A percentile compares a stretch with the other conserved stretches of the same genome.
Evolutionary conservation across 371 early-diverging fungal species (phyloP).

Genomic region (Mortierella sp.): DNA sequence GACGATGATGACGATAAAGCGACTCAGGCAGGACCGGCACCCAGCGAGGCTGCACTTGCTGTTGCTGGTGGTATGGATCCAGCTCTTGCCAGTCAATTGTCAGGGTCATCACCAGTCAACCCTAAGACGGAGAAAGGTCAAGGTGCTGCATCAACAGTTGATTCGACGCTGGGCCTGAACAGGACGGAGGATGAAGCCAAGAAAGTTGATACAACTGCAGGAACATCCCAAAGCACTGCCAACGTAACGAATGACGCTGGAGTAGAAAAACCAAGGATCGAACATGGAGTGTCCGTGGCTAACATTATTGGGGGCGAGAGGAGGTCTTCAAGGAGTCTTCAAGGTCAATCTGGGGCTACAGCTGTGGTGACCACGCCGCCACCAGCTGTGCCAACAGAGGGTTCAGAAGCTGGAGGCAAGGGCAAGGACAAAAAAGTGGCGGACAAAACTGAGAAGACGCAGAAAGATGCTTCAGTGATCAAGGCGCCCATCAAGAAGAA

Average conservation of each 20-base stretch:
- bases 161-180: not conserved
- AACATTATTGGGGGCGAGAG: constrained; percentile 26
- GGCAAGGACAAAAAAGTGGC: constrained; percentile 14
- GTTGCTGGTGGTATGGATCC: constrained; percentile 55
- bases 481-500: constrained; percentile 38
- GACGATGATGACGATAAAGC: constrained; percentile 52
- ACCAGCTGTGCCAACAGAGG: not conserved
- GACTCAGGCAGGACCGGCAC: constrained; percentile 38
- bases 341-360: constrained; percentile 24
- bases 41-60: constrained; percentile 50
- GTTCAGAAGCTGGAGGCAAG: constrained; percentile 1
- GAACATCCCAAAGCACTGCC: not conserved
- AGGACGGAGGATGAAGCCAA: constrained; percentile 6
- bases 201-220: not conserved
- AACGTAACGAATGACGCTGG: not conserved
- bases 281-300: constrained; percentile 9
- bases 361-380: not conserved
- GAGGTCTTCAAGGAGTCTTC: constrained; percentile 34
- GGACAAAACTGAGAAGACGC: constrained; percentile 24
- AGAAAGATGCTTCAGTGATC: constrained; percentile 12
- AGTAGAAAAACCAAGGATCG: constrained; percentile 8
- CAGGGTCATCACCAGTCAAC: constrained; percentile 13
- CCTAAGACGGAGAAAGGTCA: constrained; percentile 21
- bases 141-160: not conserved
- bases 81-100: constrained; percentile 27